phyloP scores from a whole-genome alignment of 768 basidiomycete genomes.

The Lyophyllum shimeji region DNA sequence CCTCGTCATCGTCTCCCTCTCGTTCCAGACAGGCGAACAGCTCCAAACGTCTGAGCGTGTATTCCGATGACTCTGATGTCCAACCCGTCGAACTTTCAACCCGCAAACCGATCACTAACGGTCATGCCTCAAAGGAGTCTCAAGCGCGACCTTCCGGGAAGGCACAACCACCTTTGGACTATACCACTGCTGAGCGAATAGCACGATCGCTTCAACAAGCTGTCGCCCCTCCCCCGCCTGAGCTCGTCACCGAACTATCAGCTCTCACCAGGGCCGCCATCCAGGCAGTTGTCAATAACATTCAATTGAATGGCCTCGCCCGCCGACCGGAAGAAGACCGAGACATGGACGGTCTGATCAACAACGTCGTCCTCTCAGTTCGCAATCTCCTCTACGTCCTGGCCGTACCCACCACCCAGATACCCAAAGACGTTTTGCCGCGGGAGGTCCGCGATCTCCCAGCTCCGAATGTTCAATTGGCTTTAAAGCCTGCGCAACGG shows the following conservation, averaged over 20 bases:
- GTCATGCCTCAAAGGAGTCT: constrained; percentile 18
- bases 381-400: constrained; percentile 75
- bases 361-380: constrained; percentile 65
- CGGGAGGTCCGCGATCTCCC: constrained; percentile 46
- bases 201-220: constrained; percentile 65
- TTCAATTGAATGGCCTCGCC: constrained; percentile 43
- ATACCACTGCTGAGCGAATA: constrained; percentile 67
- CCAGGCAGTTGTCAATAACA: constrained; percentile 58
- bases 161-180: constrained; percentile 35
- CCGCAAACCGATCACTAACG: constrained; percentile 28
- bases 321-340: constrained; percentile 55
- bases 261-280: constrained; percentile 59
- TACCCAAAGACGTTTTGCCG: constrained; percentile 54
- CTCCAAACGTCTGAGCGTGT: constrained; percentile 56
- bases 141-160: constrained; percentile 15
- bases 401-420: constrained; percentile 57
- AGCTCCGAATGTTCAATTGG: constrained; percentile 47
- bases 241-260: constrained; percentile 61
- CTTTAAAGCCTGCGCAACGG: constrained; percentile 77
- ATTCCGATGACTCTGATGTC: constrained; percentile 80
- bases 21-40: constrained; percentile 30
- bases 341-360: constrained; percentile 62
- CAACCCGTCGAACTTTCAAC: constrained; percentile 43
- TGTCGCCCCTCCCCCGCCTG: constrained; percentile 56
- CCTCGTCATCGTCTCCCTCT: constrained; percentile 20